These are phyloP conservation scores for Trypanosoma grayi DNA, from an alignment of 208 protist species.

Conservation along the genomic window DNA sequence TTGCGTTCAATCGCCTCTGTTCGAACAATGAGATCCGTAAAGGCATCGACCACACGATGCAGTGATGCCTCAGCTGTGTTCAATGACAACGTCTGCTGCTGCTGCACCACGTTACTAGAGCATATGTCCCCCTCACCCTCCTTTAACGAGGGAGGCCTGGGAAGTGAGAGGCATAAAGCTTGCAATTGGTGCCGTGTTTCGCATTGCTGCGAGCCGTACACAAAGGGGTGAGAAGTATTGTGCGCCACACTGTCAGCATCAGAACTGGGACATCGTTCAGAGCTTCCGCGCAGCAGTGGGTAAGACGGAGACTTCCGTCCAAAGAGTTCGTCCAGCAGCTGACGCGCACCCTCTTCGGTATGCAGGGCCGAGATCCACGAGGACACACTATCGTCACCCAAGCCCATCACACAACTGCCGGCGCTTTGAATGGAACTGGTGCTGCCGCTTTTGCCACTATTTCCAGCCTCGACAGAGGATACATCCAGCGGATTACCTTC, in stretches of 20 bases:
- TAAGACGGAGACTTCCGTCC: not conserved
- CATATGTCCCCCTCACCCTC: too few species aligned
- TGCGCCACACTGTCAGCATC: too few species aligned
- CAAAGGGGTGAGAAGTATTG: too few species aligned
- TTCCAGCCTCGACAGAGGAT: too few species aligned
- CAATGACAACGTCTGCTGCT: not conserved
- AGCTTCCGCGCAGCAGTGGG: not conserved
- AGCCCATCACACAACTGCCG: not conserved
- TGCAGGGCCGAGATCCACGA: slow-evolving; percentile 13
- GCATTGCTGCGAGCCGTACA: too few species aligned
- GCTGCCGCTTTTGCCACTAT: not conserved
- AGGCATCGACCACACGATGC: slow-evolving; percentile 25
- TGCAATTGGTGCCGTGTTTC: too few species aligned
- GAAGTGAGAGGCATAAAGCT: too few species aligned
- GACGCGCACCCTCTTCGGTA: slow-evolving; percentile 12
- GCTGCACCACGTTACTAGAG: not conserved
- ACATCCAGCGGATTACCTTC: not conserved
- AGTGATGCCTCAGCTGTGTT: not conserved
- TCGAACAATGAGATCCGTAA: slow-evolving; percentile 50
- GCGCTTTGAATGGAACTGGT: not conserved
- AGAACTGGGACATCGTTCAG: not conserved
- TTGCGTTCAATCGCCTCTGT: slow-evolving; percentile 70
- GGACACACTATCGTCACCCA: not conserved
- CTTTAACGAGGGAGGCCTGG: too few species aligned
- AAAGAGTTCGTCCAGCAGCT: slow-evolving; percentile 19